phyloP scores from a whole-genome alignment of 2,329 filamentous ascomycete genomes.

The Colletotrichum australisinense region DNA sequence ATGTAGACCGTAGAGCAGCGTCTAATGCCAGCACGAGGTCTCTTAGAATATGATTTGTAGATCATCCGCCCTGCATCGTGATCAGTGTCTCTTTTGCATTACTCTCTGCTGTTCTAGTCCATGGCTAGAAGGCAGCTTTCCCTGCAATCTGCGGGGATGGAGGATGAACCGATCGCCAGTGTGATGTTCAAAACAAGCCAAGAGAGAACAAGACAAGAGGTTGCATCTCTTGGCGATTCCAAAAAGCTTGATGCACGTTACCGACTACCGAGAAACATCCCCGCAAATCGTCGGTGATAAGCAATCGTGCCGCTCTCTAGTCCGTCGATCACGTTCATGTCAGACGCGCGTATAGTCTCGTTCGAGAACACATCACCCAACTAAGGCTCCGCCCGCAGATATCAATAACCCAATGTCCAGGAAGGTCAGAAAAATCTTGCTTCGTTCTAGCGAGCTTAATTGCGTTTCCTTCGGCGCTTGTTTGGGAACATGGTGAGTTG shows the following conservation, averaged over 20 bases:
- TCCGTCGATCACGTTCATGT: neutral
- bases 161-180: neutral
- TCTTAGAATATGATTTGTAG: neutral
- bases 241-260: conserved; percentile 1
- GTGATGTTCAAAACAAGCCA: neutral
- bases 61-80: neutral
- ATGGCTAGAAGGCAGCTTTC: neutral
- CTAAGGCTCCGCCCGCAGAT: too few relatives aligned
- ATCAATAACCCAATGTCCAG: neutral
- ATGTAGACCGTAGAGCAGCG: neutral
- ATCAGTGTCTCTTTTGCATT: neutral
- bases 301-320: neutral
- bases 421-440: neutral
- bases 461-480: neutral
- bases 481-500: neutral
- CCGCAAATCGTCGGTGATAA: neutral
- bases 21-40: neutral
- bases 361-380: neutral
- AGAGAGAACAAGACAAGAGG: neutral
- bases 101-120: neutral
- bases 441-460: neutral
- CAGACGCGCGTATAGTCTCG: neutral
- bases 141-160: neutral
- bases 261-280: neutral
- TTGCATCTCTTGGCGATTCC: conserved; percentile 6